phyloP scores from a whole-genome alignment of 2,329 filamentous ascomycete species.

The Zymoseptoria ardabiliae region DNA sequence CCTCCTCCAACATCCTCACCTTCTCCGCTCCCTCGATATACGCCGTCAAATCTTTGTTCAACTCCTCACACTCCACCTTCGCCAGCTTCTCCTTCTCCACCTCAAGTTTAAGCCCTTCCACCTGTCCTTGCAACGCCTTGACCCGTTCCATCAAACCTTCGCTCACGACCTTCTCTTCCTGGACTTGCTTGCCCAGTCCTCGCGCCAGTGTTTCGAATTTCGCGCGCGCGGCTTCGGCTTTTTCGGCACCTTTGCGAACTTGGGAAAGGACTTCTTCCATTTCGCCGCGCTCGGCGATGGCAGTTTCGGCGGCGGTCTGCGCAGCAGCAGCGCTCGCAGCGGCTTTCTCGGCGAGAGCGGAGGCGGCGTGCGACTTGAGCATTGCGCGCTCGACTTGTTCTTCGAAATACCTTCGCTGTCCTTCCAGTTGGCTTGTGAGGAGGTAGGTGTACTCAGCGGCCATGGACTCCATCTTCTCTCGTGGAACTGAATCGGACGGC shows the following conservation, averaged over 20 bases:
- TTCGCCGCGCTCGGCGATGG: slow-evolving; percentile 50
- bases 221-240: slow-evolving; percentile 59
- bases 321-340: slow-evolving; percentile 41
- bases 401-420: slow-evolving; percentile 88
- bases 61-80: slow-evolving; percentile 69
- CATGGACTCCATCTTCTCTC: slow-evolving; percentile 68
- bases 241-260: slow-evolving; percentile 65
- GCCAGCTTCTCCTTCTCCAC: slow-evolving; percentile 38
- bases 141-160: slow-evolving; percentile 78
- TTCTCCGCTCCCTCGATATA: slow-evolving; percentile 81
- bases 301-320: slow-evolving; percentile 41
- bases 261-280: slow-evolving; percentile 52
- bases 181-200: slow-evolving; percentile 64
- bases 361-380: slow-evolving; percentile 76
- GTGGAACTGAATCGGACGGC: slow-evolving; percentile 60
- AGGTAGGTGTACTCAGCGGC: slow-evolving; percentile 92
- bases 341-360: slow-evolving; percentile 58
- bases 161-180: slow-evolving; percentile 80
- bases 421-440: slow-evolving; percentile 85
- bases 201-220: slow-evolving; percentile 72
- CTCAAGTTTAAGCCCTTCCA: slow-evolving; percentile 48
- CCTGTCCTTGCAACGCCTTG: slow-evolving; percentile 55
- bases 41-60: slow-evolving; percentile 80
- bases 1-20: slow-evolving; percentile 54
- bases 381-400: slow-evolving; percentile 82